Evolutionary conservation across 75 land plant genomes (phyloP).

Genomic region (Pinus albicaulis): DNA sequence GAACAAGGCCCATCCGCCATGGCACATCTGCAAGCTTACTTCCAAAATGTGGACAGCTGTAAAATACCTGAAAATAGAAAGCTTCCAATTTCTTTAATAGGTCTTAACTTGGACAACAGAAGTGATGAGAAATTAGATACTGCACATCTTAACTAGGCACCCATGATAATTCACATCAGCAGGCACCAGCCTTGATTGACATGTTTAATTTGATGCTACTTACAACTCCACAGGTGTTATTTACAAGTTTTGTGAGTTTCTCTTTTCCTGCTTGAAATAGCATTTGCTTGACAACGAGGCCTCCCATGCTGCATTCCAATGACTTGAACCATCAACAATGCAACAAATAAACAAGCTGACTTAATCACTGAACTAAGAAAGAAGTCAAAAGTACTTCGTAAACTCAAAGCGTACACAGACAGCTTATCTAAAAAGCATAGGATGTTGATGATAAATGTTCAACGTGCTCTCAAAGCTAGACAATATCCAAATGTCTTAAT

Average conservation of each 20-base stretch:
- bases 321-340: background rate
- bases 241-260: constrained; percentile 47
- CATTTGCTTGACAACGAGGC: constrained; percentile 97
- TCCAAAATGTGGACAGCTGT: constrained; percentile 99
- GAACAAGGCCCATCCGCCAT: constrained; percentile 95
- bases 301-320: constrained; percentile 82
- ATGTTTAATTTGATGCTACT: constrained; percentile 11
- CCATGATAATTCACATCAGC: background rate
- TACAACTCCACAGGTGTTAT: constrained; percentile 91
- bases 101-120: background rate
- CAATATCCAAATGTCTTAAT: too few relatives aligned
- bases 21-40: constrained; percentile 99
- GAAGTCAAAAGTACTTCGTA: too few relatives aligned
- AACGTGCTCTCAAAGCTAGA: too few relatives aligned
- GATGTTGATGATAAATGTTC: too few relatives aligned
- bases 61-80: constrained; percentile 67
- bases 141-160: background rate
- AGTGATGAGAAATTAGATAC: background rate
- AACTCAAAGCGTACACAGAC: too few relatives aligned
- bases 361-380: background rate
- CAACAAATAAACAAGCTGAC: background rate
- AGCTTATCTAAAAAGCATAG: too few relatives aligned
- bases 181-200: too few relatives aligned
- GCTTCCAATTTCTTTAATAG: background rate
- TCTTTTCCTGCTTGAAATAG: constrained; percentile 77